Percentiles rank a stretch among this genome's conserved stretches.
Evolutionary conservation across 352 stramenopile species (phyloP).

Genomic region (Globisporangium echinulatum): DNA sequence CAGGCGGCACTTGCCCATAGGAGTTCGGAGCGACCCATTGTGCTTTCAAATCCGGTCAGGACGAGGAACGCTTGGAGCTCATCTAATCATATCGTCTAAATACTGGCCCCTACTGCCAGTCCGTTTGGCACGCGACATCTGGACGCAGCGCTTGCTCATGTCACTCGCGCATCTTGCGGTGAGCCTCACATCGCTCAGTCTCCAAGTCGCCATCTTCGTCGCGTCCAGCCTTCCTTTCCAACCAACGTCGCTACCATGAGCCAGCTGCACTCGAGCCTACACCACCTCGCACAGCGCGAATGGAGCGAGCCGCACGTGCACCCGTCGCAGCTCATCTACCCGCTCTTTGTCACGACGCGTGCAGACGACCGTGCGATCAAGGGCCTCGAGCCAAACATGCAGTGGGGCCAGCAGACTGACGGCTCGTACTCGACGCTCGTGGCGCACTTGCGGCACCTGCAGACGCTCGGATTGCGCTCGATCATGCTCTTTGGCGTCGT

Average conservation of each 20-base stretch:
- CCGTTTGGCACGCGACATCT: too few species aligned
- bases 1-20: too few species aligned
- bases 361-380: conserved; percentile 64
- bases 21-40: too few species aligned
- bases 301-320: conserved; percentile 87
- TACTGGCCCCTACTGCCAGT: too few species aligned
- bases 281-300: conserved; percentile 70
- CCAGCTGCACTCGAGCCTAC: conserved; percentile 70
- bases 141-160: too few species aligned
- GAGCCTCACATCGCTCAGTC: not conserved
- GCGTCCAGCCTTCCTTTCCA: not conserved
- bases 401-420: conserved; percentile 71
- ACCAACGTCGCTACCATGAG: conserved; percentile 7
- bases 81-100: too few species aligned
- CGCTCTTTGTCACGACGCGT: conserved; percentile 82
- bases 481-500: conserved; percentile 90
- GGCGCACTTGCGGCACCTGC: conserved; percentile 56
- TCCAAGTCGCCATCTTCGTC: not conserved
- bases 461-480: conserved; percentile 68
- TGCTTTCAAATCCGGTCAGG: too few species aligned
- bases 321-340: conserved; percentile 86
- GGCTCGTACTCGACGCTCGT: conserved; percentile 69
- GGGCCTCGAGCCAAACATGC: conserved; percentile 77
- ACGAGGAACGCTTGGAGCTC: too few species aligned
- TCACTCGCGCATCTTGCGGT: too few species aligned